phyloP scores from a whole-genome alignment of 202 grass and related monocot species.

The Hordeum pubiflorum region DNA sequence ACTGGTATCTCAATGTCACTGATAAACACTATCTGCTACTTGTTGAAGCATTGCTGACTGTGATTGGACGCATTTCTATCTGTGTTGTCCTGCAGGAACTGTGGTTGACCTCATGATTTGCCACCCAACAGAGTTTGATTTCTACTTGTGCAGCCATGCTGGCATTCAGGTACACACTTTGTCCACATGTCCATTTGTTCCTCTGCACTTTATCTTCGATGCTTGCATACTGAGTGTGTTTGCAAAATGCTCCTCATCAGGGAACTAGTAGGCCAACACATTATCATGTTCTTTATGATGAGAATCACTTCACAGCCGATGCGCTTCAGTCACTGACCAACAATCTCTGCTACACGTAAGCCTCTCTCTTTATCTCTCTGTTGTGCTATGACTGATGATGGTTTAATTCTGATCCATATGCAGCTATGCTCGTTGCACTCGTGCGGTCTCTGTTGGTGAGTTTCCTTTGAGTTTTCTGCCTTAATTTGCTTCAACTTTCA shows the following conservation, averaged over 20 bases:
- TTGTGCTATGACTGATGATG: background rate
- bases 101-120: constrained; percentile 75
- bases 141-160: constrained; percentile 83
- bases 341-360: constrained; percentile 87
- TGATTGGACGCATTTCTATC: background rate
- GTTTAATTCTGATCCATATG: background rate
- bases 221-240: background rate
- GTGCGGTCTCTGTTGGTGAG: constrained; percentile 78
- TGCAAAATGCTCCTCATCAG: constrained; percentile 38
- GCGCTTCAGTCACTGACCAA: constrained; percentile 64
- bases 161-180: constrained; percentile 54
- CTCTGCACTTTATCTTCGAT: background rate
- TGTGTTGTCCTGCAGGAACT: constrained; percentile 41
- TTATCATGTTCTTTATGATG: constrained; percentile 76
- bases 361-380: background rate
- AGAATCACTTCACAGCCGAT: constrained; percentile 63
- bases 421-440: constrained; percentile 80
- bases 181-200: background rate
- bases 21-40: background rate
- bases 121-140: constrained; percentile 79
- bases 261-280: constrained; percentile 71
- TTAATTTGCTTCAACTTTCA: background rate
- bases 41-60: background rate
- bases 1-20: background rate
- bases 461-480: background rate